Conservation (phyloP, 2,329 filamentous ascomycete genomes). For the Chrysosphaeria jannelii region DNA sequence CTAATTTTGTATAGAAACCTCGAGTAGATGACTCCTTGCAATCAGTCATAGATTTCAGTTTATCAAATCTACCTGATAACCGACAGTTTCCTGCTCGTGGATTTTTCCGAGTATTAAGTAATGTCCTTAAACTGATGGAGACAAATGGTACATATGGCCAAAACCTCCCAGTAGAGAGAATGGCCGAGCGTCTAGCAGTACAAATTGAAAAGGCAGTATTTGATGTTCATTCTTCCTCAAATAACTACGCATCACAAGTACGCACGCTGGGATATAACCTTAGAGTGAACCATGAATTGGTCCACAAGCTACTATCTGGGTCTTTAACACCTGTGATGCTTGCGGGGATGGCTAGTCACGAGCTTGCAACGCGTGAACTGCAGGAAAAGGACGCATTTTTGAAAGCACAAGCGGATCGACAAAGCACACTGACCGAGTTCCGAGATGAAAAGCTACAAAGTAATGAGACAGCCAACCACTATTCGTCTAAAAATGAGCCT, state of each 20-base stretch:
- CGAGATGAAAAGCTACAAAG: too few relatives aligned
- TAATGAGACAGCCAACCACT: too few relatives aligned
- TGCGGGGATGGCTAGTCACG: conserved; percentile 64
- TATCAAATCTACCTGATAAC: too few relatives aligned
- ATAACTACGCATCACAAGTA: conserved; percentile 29
- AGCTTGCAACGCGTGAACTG: conserved; percentile 76
- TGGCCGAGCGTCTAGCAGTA: conserved; percentile 41
- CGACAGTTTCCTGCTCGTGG: conserved; percentile 25
- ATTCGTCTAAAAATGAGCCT: too few relatives aligned
- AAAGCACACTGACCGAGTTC: conserved; percentile 58
- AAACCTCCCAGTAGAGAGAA: conserved; percentile 28
- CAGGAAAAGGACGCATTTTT: conserved; percentile 49
- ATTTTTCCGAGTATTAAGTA: too few relatives aligned
- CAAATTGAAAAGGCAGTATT: conserved; percentile 48
- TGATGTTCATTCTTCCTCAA: conserved; percentile 20
- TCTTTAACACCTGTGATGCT: conserved; percentile 44
- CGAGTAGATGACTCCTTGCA: too few relatives aligned
- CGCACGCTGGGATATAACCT: conserved; percentile 60
- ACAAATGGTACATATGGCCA: too few relatives aligned
- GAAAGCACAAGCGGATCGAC: conserved; percentile 50
- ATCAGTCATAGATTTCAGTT: too few relatives aligned
- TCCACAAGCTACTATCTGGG: conserved; percentile 42
- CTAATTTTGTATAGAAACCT: too few relatives aligned
- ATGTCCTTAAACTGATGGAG: too few relatives aligned
- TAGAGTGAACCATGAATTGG: conserved; percentile 59